Conservation (phyloP, 805 yeast species). For the Candida yuanshanica region DNA sequence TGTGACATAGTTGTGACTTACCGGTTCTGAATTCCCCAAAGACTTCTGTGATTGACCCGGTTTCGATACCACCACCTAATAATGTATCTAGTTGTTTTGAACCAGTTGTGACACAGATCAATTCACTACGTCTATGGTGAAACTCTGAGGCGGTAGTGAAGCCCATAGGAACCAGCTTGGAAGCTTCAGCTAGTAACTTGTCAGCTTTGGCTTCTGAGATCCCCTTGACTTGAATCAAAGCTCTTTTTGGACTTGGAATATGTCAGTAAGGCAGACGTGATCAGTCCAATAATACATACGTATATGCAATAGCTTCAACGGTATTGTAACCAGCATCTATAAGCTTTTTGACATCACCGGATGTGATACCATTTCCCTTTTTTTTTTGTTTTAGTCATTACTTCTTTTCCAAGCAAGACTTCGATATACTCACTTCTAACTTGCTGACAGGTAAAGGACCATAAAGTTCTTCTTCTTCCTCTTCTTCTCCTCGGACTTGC, state of each 20-base stretch:
- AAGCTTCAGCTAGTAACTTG: constrained; percentile 72
- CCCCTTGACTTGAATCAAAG: constrained; percentile 74
- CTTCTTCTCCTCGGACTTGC: constrained; percentile 21
- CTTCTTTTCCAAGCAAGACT: neutral
- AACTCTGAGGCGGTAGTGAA: constrained; percentile 96
- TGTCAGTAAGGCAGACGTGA: constrained; percentile 6
- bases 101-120: constrained; percentile 92
- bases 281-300: constrained; percentile 36
- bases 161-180: constrained; percentile 88
- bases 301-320: constrained; percentile 88
- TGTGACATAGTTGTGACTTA: constrained; percentile 94
- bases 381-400: constrained; percentile 3
- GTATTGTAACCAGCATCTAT: constrained; percentile 83
- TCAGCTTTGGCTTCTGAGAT: constrained; percentile 96
- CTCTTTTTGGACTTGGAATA: constrained; percentile 56
- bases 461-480: constrained; percentile 47
- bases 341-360: constrained; percentile 72
- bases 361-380: constrained; percentile 78
- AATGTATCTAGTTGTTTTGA: constrained; percentile 90
- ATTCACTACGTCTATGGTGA: constrained; percentile 81
- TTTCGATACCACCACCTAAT: constrained; percentile 94
- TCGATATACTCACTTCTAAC: constrained; percentile 30
- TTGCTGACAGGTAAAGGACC: constrained; percentile 53
- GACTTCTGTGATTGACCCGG: constrained; percentile 93
- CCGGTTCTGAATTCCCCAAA: constrained; percentile 98